Percentiles rank a stretch among this genome's conserved stretches.
phyloP scores from a whole-genome alignment of 208 protist species.

The Crithidia fasciculata region DNA sequence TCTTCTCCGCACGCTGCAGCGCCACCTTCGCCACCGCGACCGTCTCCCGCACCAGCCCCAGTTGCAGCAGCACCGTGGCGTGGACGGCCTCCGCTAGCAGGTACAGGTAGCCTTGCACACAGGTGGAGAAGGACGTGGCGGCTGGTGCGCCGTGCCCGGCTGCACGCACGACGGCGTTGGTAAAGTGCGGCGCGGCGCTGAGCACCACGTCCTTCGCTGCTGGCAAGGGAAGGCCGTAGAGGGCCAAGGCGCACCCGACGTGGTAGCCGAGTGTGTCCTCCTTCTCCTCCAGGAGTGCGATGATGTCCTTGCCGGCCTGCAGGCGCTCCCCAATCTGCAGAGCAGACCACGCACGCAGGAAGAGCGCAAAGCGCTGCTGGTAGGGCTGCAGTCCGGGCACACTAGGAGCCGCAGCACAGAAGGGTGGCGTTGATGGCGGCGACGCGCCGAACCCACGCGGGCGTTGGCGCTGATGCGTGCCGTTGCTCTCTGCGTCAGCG shows the following conservation, averaged over 20 bases:
- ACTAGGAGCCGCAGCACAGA: background rate
- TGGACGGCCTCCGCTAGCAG: slow-evolving; percentile 69
- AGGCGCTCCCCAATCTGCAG: slow-evolving; percentile 64
- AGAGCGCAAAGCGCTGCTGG: slow-evolving; percentile 37
- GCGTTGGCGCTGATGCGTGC: too few species aligned
- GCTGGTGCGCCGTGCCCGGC: background rate
- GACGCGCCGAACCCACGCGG: background rate
- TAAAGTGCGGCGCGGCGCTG: slow-evolving; percentile 21
- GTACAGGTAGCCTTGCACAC: slow-evolving; percentile 40
- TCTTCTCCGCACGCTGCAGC: slow-evolving; percentile 13
- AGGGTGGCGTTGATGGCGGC: background rate
- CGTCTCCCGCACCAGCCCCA: slow-evolving; percentile 61
- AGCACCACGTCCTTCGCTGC: slow-evolving; percentile 44
- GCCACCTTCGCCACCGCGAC: slow-evolving; percentile 39
- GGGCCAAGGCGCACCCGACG: slow-evolving; percentile 48
- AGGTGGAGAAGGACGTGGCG: background rate
- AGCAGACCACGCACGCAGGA: slow-evolving; percentile 56
- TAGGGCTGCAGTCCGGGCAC: slow-evolving; percentile 21
- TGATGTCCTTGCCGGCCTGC: slow-evolving; percentile 60
- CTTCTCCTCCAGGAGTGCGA: slow-evolving; percentile 37
- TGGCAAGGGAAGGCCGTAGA: slow-evolving; percentile 65
- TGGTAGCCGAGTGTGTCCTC: slow-evolving; percentile 35
- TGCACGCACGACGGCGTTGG: background rate
- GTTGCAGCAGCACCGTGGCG: slow-evolving; percentile 71
- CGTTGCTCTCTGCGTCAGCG: too few species aligned